These are phyloP conservation scores for Neoscytalidium dimidiatum DNA, from an alignment of 2,329 filamentous ascomycete genomes.

Conservation along the genomic window DNA sequence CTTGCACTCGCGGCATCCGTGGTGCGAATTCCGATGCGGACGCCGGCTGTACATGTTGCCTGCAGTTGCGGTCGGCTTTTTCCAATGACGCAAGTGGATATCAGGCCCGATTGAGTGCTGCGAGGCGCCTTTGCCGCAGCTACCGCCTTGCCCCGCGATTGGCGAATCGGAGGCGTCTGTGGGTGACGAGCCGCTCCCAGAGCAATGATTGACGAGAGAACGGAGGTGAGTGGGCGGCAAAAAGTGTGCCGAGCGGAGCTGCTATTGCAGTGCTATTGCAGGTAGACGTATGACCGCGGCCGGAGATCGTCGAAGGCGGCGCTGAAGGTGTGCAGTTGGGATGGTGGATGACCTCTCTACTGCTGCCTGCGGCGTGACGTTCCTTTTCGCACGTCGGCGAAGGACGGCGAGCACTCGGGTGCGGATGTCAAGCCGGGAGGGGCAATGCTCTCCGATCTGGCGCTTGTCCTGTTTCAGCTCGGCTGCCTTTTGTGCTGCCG, in stretches of 20 bases:
- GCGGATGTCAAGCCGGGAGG: neutral
- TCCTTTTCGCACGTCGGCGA: neutral
- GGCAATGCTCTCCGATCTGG: neutral
- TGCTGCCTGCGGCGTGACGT: neutral
- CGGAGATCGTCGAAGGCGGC: neutral
- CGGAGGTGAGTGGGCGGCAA: neutral
- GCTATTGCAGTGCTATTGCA: neutral
- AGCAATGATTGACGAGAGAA: neutral
- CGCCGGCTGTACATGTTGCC: neutral
- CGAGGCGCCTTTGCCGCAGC: neutral
- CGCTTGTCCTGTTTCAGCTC: neutral
- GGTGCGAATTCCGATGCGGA: constrained; percentile 1
- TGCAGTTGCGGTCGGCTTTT: neutral
- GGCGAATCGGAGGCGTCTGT: neutral
- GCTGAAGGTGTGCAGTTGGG: neutral
- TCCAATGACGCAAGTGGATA: neutral
- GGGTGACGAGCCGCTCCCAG: neutral
- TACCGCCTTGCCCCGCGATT: neutral
- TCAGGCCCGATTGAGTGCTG: neutral
- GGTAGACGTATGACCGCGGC: too few relatives aligned
- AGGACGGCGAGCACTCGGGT: neutral
- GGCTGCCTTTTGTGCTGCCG: neutral
- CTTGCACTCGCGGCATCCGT: constrained; percentile 13
- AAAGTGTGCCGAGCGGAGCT: neutral
- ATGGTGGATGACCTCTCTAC: neutral